A percentile compares a stretch with the other conserved stretches of the same genome.
Evolutionary conservation across 805 yeast genomes (phyloP).

Genomic region (Zygosaccharomyces gambellarensis): DNA sequence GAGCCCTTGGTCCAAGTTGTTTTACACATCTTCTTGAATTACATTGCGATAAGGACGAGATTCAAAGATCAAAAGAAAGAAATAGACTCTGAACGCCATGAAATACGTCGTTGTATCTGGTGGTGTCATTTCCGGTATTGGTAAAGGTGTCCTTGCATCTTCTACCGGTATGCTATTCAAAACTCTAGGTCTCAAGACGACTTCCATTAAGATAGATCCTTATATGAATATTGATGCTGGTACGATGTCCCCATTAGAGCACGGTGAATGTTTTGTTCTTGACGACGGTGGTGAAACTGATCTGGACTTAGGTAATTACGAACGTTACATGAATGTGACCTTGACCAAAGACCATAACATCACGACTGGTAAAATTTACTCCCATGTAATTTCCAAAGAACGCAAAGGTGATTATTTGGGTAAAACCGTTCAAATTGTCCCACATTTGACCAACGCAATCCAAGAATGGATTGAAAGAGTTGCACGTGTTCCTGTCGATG

Average conservation of each 20-base stretch:
- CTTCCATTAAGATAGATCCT: conserved; percentile 97
- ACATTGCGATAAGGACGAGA: background rate
- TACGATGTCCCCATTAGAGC: conserved; percentile 98
- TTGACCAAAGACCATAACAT: conserved; percentile 92
- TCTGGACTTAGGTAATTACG: conserved; percentile 96
- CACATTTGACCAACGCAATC: conserved; percentile 94
- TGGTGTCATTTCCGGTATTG: conserved; percentile 99
- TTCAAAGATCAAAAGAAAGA: background rate
- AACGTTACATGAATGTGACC: conserved; percentile 90
- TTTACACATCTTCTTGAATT: background rate
- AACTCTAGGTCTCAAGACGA: conserved; percentile 89
- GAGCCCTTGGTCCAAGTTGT: background rate
- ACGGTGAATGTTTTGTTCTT: conserved; percentile 96
- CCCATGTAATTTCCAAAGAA: conserved; percentile 88
- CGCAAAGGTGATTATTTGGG: conserved; percentile 97
- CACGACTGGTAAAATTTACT: conserved; percentile 96
- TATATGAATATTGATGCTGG: conserved; percentile 99
- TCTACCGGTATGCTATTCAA: conserved; percentile 93
- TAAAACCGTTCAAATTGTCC: conserved; percentile 99
- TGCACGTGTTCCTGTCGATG: conserved; percentile 86
- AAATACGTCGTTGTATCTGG: conserved; percentile 99
- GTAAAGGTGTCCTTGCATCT: conserved; percentile 97
- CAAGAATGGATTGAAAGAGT: conserved; percentile 98
- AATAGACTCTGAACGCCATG: conserved; percentile 43
- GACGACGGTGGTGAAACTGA: conserved; percentile 99